Evolutionary conservation across 495 filamentous ascomycete genomes (phyloP), one percentile per base, ranked within the genome.

Genomic region (Xylona heveae): DNA sequence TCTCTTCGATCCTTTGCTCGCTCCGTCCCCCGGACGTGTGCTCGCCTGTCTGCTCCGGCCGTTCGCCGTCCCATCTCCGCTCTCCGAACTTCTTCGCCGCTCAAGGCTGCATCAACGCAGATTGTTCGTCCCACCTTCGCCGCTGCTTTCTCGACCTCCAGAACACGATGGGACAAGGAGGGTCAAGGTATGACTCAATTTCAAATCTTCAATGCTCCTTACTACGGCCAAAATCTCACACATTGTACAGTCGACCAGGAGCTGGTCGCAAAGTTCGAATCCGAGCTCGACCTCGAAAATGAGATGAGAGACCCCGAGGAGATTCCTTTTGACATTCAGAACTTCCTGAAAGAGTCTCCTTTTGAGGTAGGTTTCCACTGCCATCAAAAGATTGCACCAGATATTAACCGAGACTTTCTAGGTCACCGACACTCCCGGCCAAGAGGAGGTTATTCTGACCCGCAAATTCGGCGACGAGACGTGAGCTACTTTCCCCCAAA

Each of bases 401-500:
- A n/a, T n/a, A n/a, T n/a, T n/a, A n/a, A n/a, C n/a, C n/a, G n/a
- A n/a, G n/a, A 16, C 9, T 22, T 33, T 24, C 13, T 16, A 83
- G 66, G 57, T 90, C 36, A 60, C 73, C 47, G 85, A 94, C 49
- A 64, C 59, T 21, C 61, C 71, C 24, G 85, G 85, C 37, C 62
- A 81, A 46, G 78, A 95, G 53, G 81, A 94, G 37, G 78, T 99
- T 41, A 54, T 73, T 24, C 62, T 99, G 37, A 74, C 66, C 28
- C 75, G 83, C 45, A 76, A 69, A 44, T 84, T 78, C 38, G 77
- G 75, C 46, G 72, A 85, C 46, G 88, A 99, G 60, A 78, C 67
- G 80, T 90, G 55, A 53, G 71, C 16, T 8, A 5, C 4, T 19
- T 13, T 35, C 1, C 27, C 3, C 14, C n/a, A n/a, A n/a, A n/a